Conservation (phyloP, 1,284 basidiomycete species). For the Xerocomus minutiporus region DNA sequence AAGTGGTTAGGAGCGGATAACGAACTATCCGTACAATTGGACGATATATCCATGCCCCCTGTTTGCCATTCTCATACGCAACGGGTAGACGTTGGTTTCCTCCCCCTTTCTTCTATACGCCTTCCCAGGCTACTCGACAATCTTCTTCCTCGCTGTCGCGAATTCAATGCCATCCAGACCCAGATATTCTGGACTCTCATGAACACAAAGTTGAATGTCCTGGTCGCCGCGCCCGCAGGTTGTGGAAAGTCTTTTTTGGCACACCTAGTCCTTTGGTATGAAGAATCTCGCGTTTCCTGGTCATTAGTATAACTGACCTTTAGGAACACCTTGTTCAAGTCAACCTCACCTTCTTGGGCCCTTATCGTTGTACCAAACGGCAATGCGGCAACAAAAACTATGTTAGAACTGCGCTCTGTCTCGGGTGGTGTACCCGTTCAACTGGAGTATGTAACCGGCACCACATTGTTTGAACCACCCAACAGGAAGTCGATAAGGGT, state of each 20-base stretch:
- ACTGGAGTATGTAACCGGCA: conserved; percentile 39
- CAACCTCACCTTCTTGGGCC: conserved; percentile 42
- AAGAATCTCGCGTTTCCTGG: conserved; percentile 2
- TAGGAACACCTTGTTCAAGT: conserved; percentile 48
- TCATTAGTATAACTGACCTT: conserved; percentile 10
- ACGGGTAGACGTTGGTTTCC: conserved; percentile 79
- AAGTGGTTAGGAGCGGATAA: conserved; percentile 93
- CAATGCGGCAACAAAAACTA: conserved; percentile 45
- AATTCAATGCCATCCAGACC: conserved; percentile 86
- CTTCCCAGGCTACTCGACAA: conserved; percentile 46
- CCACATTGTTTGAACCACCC: conserved; percentile 33
- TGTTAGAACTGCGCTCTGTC: conserved; percentile 46
- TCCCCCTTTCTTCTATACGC: conserved; percentile 54
- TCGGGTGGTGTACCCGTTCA: conserved; percentile 39
- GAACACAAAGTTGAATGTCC: conserved; percentile 65
- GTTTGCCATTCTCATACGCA: conserved; percentile 61
- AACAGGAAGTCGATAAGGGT: conserved; percentile 48
- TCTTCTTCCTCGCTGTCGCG: conserved; percentile 44
- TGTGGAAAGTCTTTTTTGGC: conserved; percentile 81
- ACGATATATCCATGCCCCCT: conserved; percentile 73
- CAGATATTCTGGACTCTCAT: conserved; percentile 85
- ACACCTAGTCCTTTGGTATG: conserved; percentile 69
- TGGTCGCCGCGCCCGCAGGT: conserved; percentile 81
- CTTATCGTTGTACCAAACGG: conserved; percentile 55
- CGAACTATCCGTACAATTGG: conserved; percentile 60